Evolutionary conservation across 768 basidiomycete species (phyloP), one percentile per base, ranked within the genome.

Genomic region (Leucosporidium creatinivorum): DNA sequence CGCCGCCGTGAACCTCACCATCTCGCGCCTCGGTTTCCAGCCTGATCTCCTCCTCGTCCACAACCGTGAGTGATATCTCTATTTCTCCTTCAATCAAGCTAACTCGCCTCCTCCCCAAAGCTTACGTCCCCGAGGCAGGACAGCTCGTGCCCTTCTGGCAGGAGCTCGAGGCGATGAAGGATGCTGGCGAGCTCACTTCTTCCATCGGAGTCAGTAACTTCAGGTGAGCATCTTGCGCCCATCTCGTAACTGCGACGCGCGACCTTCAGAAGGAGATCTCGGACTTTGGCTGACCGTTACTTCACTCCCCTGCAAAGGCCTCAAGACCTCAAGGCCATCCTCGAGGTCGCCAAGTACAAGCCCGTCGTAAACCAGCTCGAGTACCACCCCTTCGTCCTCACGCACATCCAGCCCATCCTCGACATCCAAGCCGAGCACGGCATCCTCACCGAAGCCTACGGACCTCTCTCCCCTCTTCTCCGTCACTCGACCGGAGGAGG

Each of bases 321-420:
- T 1, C 72, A 76, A 47, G 77, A 77, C 56, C 36, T 76, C 2
- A 66, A 76, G 55, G 72, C 58, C 58, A 50, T 77, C 4, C 30
- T 77, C 28, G 63, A 69, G 49, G 72, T 33, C 7, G 51, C 51
- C 59, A 75, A 74, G 73, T 69, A 76, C 77, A 76, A 75, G 68
- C 78, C 78, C 4, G 77, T 75, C 44, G 67, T 73, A 30, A 77
- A 79, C 73, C 78, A 70, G 59, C 57, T 77, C 61, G 76, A 77
- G 61, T 77, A 74, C 72, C 78, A 78, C 72, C 78, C 78, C 21
- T 76, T 54, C 13, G 52, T 77, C 39, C 67, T 78, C 31, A 60
- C 52, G 0, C 76, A 76, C 67, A 67, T 78, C 39, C 69, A 77
- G 19, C 75, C 75, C 3, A 63, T 77, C 25, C 61, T 77, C 21